A percentile compares a stretch with the other conserved stretches of the same genome.
phyloP scores from a whole-genome alignment of 2,329 filamentous ascomycete genomes.

The Pleoardoris graminearum region DNA sequence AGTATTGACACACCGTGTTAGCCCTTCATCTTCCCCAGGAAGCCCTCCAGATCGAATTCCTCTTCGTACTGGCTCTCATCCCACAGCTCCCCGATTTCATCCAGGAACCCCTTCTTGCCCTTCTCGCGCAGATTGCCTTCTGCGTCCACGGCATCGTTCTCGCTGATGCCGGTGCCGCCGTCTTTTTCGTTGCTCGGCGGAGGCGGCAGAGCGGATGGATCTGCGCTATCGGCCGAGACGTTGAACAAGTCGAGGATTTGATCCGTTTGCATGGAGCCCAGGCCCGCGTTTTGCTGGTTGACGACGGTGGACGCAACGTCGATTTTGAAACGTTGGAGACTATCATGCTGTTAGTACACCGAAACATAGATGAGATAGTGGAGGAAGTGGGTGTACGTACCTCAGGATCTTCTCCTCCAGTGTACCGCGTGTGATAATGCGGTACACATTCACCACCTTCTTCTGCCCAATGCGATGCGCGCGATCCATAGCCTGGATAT shows the following conservation, averaged over 20 bases:
- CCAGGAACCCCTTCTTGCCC: conserved; percentile 94
- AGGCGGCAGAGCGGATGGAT: conserved; percentile 61
- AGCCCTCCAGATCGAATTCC: conserved; percentile 94
- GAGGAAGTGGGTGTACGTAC: conserved; percentile 50
- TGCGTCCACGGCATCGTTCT: conserved; percentile 80
- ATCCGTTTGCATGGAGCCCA: conserved; percentile 96
- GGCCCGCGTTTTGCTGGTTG: conserved; percentile 95
- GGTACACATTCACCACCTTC: conserved; percentile 99
- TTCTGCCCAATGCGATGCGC: conserved; percentile 98
- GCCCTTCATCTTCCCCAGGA: conserved; percentile 87
- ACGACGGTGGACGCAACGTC: conserved; percentile 97
- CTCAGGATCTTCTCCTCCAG: conserved; percentile 96
- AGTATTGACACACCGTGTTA: conserved; percentile 15
- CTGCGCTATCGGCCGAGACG: conserved; percentile 56
- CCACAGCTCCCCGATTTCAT: conserved; percentile 95
- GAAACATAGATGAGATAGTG: neutral
- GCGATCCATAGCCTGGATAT: conserved; percentile 98
- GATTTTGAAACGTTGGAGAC: conserved; percentile 98
- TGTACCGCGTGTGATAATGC: conserved; percentile 91
- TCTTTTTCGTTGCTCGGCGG: conserved; percentile 64
- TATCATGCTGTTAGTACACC: conserved; percentile 43
- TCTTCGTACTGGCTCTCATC: conserved; percentile 98
- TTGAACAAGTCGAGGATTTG: conserved; percentile 97
- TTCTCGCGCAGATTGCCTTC: conserved; percentile 90
- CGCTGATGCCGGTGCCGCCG: conserved; percentile 68